These are phyloP conservation scores for Geoglossum glabrum DNA, from an alignment of 495 filamentous ascomycete species.

Conservation along the genomic window DNA sequence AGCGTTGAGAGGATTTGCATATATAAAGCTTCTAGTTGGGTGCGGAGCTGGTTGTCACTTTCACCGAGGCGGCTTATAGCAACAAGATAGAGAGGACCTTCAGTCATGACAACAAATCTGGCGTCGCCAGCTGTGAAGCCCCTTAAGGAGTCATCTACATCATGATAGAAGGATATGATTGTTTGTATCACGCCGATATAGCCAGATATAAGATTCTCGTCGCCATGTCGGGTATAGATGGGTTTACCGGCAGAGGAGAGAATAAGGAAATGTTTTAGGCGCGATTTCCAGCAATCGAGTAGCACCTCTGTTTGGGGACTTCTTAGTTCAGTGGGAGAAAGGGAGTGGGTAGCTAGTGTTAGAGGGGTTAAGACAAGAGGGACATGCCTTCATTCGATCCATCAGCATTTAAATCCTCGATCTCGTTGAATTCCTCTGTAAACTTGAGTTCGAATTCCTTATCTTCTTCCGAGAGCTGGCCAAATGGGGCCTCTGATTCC, in stretches of 20 bases:
- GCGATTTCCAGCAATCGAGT: slow-evolving; percentile 57
- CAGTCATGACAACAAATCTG: slow-evolving; percentile 64
- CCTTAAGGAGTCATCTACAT: slow-evolving; percentile 47
- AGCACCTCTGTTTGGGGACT: slow-evolving; percentile 20
- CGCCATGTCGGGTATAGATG: slow-evolving; percentile 86
- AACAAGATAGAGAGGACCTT: slow-evolving; percentile 78
- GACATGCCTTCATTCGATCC: slow-evolving; percentile 43
- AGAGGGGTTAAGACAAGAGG: not conserved
- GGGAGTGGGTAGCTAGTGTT: not conserved
- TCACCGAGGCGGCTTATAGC: slow-evolving; percentile 84
- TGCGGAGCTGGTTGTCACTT: slow-evolving; percentile 64
- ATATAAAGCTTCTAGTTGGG: slow-evolving; percentile 84
- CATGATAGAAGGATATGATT: slow-evolving; percentile 91
- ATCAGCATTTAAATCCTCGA: slow-evolving; percentile 41
- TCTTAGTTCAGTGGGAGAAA: not conserved
- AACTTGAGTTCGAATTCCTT: slow-evolving; percentile 39
- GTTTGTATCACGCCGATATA: slow-evolving; percentile 96
- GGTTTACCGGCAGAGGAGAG: slow-evolving; percentile 95
- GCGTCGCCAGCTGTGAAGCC: slow-evolving; percentile 69
- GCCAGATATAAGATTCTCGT: slow-evolving; percentile 66
- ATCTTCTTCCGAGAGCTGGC: slow-evolving; percentile 27
- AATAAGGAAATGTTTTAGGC: slow-evolving; percentile 91
- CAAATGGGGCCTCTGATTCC: slow-evolving; percentile 35
- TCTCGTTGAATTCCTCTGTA: slow-evolving; percentile 54
- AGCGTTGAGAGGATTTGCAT: slow-evolving; percentile 95